phyloP scores from a whole-genome alignment of 176 grass and related monocot species.

The Oryza longistaminata region DNA sequence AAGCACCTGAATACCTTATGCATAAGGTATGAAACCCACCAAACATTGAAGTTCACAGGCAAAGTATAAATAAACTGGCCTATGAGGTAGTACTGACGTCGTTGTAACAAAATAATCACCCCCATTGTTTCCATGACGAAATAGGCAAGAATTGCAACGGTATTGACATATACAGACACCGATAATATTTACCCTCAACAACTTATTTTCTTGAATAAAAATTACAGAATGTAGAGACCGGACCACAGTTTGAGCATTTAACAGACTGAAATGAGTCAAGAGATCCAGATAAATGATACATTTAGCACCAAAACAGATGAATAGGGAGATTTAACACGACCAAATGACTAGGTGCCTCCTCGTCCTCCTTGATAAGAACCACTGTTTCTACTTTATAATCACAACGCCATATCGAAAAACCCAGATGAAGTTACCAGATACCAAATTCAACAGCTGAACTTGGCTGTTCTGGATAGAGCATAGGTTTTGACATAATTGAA shows the following conservation, averaged over 20 bases:
- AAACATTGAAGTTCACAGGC: neutral
- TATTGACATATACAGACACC: neutral
- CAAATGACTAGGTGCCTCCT: neutral
- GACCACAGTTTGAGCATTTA: neutral
- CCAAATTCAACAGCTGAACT: neutral
- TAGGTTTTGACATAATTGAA: neutral
- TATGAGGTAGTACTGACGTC: neutral
- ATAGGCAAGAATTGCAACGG: neutral
- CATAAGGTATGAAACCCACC: neutral
- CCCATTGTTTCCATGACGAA: neutral
- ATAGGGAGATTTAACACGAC: neutral
- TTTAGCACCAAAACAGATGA: neutral
- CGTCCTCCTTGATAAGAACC: neutral
- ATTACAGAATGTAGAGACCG: slow-evolving; percentile 29
- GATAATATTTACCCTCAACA: neutral
- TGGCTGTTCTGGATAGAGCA: neutral
- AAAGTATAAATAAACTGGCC: neutral
- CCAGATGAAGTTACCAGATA: slow-evolving; percentile 16
- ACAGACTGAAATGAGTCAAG: neutral
- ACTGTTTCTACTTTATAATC: neutral
- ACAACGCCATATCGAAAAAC: neutral
- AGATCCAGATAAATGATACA: neutral
- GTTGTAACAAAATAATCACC: neutral
- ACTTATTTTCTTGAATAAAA: slow-evolving; percentile 17
- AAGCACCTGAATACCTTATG: neutral